Percentiles rank a stretch among this genome's conserved stretches.
Conservation (phyloP, 148 eudicot species). For the Fagopyrum homotropicum region DNA sequence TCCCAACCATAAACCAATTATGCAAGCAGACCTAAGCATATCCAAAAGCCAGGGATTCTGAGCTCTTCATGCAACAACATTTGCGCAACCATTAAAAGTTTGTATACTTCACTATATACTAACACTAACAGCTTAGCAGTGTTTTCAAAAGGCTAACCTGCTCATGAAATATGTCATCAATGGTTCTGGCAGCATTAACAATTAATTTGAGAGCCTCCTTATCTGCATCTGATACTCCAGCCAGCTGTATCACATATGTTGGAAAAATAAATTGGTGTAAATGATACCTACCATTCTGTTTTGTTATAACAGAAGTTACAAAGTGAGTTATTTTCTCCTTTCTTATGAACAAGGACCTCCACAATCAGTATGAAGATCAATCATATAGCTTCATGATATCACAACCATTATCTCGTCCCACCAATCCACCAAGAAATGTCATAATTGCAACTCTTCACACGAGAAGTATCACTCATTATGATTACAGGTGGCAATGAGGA, state of each 20-base stretch:
- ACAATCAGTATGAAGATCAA: background rate
- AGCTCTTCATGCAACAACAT: no score
- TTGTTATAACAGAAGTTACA: no score
- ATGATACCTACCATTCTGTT: conserved; percentile 9
- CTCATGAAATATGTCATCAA: conserved; percentile 70
- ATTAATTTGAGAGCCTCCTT: conserved; percentile 62
- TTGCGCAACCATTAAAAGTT: no score
- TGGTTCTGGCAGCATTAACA: conserved; percentile 59
- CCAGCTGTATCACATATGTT: conserved; percentile 42
- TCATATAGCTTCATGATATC: background rate
- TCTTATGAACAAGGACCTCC: background rate
- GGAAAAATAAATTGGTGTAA: background rate
- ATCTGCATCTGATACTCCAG: conserved; percentile 53
- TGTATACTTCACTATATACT: background rate
- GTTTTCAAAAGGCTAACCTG: conserved; percentile 44
- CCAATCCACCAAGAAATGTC: background rate
- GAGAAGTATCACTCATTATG: background rate
- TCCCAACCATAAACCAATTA: no score
- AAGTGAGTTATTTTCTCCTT: no score
- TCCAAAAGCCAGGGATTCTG: background rate
- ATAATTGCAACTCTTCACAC: background rate
- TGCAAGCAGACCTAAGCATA: background rate
- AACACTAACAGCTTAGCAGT: background rate
- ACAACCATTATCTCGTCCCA: background rate
- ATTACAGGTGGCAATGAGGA: background rate